These are phyloP conservation scores for Huntiella savannae DNA, from an alignment of 2,329 filamentous ascomycete species.

Conservation along the genomic window DNA sequence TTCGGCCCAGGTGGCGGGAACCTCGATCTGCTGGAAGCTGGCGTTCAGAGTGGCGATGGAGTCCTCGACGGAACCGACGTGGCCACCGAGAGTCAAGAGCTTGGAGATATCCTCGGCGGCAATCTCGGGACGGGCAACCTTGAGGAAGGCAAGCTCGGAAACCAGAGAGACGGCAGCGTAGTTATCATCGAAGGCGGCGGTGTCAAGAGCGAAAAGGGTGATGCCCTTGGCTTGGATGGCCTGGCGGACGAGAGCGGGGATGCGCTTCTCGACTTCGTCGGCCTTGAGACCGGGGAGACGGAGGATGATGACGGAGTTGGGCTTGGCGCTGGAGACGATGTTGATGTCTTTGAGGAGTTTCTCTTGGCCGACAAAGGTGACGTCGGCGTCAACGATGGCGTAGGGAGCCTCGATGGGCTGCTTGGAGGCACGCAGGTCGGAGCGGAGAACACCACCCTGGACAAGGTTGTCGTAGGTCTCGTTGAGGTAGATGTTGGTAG, in stretches of 20 bases:
- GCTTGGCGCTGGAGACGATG: conserved; percentile 49
- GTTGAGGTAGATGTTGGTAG: conserved; percentile 40
- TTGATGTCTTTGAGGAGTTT: conserved; percentile 65
- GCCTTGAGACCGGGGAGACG: conserved; percentile 65
- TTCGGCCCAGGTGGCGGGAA: conserved; percentile 65
- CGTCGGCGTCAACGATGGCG: conserved; percentile 57
- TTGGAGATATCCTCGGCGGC: conserved; percentile 45
- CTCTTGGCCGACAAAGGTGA: conserved; percentile 59
- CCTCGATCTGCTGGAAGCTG: conserved; percentile 51
- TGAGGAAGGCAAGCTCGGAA: conserved; percentile 66
- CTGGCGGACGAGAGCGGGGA: conserved; percentile 53
- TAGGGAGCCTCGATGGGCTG: conserved; percentile 76
- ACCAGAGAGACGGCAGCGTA: conserved; percentile 45
- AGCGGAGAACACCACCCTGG: conserved; percentile 62
- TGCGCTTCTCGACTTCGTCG: conserved; percentile 75
- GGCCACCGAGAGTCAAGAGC: conserved; percentile 26
- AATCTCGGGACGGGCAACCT: conserved; percentile 49
- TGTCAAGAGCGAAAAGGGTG: conserved; percentile 58
- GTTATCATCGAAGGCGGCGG: conserved; percentile 42
- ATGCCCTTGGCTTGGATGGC: conserved; percentile 50
- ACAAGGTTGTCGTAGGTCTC: conserved; percentile 45
- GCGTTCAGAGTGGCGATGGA: conserved; percentile 22
- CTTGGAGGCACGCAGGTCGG: conserved; percentile 67
- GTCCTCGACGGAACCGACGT: conserved; percentile 8
- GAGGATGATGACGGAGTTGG: conserved; percentile 53